Conservation (phyloP, 2,329 filamentous ascomycete species). For the Nothophaeocryptopus gaeumannii region DNA sequence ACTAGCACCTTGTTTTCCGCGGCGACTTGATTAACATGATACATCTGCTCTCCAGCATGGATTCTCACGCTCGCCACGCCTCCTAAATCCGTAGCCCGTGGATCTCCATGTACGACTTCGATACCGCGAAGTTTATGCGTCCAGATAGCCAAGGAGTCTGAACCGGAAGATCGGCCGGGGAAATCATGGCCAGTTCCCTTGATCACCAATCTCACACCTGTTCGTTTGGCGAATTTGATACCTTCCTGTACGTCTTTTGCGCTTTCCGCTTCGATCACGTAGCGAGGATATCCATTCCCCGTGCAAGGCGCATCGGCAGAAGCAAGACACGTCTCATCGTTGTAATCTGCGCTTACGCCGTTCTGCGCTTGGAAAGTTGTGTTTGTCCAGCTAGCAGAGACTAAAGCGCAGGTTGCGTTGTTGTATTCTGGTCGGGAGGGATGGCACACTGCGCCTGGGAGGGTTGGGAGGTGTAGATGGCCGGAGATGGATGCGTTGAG, state of each 20-base stretch:
- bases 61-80: conserved; percentile 11
- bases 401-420: conserved; percentile 44
- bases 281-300: conserved; percentile 44
- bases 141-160: conserved; percentile 57
- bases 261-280: conserved; percentile 28
- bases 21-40: conserved; percentile 10
- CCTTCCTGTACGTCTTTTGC: conserved; percentile 25
- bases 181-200: conserved; percentile 19
- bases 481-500: conserved; percentile 55
- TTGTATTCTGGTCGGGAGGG: conserved; percentile 38
- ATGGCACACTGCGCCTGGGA: conserved; percentile 55
- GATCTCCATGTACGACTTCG: conserved; percentile 36
- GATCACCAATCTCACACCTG: conserved; percentile 4
- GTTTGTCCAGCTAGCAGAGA: conserved; percentile 43
- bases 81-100: conserved; percentile 6
- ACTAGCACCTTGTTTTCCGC: conserved; percentile 7
- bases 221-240: conserved; percentile 40
- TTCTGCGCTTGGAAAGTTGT: conserved; percentile 33
- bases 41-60: conserved; percentile 7
- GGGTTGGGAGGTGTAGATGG: conserved; percentile 52
- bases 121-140: conserved; percentile 54
- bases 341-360: conserved; percentile 40
- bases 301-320: conserved; percentile 36
- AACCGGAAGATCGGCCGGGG: conserved; percentile 60
- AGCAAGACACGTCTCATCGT: conserved; percentile 43